These are phyloP conservation scores for Phoenix roebelenii DNA, from an alignment of 176 grass and related monocot species.

Conservation along the genomic window DNA sequence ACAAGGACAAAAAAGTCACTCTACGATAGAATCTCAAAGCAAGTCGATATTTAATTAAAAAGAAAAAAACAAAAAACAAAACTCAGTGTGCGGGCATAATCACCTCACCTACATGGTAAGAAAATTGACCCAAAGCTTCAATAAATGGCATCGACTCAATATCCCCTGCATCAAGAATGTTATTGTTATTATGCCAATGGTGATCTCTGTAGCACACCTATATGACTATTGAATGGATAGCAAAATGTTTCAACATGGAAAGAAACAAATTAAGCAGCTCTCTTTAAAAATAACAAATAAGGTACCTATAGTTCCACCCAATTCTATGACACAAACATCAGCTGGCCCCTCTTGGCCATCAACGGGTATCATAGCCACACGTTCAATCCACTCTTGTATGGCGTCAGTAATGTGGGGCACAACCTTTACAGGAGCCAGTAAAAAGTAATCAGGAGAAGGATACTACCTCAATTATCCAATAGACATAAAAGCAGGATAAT, in stretches of 20 bases:
- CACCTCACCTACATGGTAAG: slow-evolving; percentile 29
- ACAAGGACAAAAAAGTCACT: slow-evolving; percentile 2
- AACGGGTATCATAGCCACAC: slow-evolving; percentile 27
- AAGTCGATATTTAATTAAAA: slow-evolving; percentile 6
- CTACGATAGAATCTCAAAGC: background rate
- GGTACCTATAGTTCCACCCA: slow-evolving; percentile 43
- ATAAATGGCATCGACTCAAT: slow-evolving; percentile 43
- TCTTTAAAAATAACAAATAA: too few species aligned
- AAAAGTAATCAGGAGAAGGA: background rate
- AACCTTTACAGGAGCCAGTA: slow-evolving; percentile 17
- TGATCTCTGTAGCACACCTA: too few species aligned
- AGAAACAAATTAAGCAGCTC: too few species aligned
- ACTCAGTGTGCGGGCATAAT: background rate
- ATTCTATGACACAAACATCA: slow-evolving; percentile 45
- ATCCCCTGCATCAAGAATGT: slow-evolving; percentile 26
- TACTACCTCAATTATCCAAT: background rate
- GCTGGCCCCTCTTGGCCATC: slow-evolving; percentile 35
- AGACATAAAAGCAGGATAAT: background rate
- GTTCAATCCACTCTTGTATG: slow-evolving; percentile 47
- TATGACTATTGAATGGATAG: too few species aligned
- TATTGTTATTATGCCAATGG: too few species aligned
- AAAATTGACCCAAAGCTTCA: slow-evolving; percentile 43
- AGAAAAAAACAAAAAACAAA: too few species aligned
- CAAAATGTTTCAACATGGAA: too few species aligned
- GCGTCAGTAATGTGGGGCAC: slow-evolving; percentile 46